These are phyloP conservation scores for Pilaira anomala DNA, from an alignment of 192 early-diverging fungal species.

Conservation along the genomic window DNA sequence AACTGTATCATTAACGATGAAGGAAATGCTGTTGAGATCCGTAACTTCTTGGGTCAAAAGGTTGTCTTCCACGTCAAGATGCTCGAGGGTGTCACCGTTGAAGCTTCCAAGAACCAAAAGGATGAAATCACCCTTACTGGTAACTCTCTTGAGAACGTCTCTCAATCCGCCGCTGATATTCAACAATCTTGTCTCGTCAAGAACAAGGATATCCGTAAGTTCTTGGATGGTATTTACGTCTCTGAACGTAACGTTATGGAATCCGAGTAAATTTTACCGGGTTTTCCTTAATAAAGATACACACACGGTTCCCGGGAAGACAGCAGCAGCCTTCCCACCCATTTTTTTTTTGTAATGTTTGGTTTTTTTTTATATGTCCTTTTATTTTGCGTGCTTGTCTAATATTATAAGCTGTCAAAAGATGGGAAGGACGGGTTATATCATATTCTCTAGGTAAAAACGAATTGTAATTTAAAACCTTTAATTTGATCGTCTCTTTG, in stretches of 20 bases:
- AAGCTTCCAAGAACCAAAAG: constrained; percentile 80
- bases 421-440: too few species aligned
- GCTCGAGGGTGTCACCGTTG: constrained; percentile 81
- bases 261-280: not conserved
- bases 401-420: too few species aligned
- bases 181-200: constrained; percentile 90
- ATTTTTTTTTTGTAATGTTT: constrained; percentile 19
- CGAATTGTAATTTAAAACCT: too few species aligned
- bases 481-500: too few species aligned
- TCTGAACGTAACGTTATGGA: constrained; percentile 40
- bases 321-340: constrained; percentile 38
- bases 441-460: too few species aligned
- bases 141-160: constrained; percentile 93
- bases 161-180: constrained; percentile 94
- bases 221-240: constrained; percentile 47
- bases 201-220: constrained; percentile 99
- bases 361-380: not conserved
- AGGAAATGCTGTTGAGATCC: constrained; percentile 58
- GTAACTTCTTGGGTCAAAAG: constrained; percentile 99
- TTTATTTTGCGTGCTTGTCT: too few species aligned
- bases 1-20: constrained; percentile 82
- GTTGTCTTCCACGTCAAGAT: constrained; percentile 80
- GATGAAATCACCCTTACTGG: constrained; percentile 93
- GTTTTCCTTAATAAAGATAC: constrained; percentile 33
- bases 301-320: constrained; percentile 29